Evolutionary conservation across 208 protist species (phyloP), one percentile per base, ranked within the genome.

Genomic region (Trypanosomatidae sp.): DNA sequence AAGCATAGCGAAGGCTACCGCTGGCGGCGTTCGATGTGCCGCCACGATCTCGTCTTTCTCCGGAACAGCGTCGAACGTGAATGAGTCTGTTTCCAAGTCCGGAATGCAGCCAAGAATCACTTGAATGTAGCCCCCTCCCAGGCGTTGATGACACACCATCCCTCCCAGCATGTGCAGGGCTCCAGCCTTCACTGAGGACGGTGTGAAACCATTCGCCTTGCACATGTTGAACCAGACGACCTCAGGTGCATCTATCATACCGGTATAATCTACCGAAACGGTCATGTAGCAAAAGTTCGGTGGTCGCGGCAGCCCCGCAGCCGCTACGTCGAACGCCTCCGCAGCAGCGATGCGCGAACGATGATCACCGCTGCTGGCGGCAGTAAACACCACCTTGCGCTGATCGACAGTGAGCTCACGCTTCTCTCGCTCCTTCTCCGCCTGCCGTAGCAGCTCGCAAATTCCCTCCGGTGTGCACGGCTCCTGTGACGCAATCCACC

Each of bases 221-320:
- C 90, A 95, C 74, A 96, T 69, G 71, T 92, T 92, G 62, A 86
- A 89, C 90, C 92, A 96, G n/a, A 96, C 78, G 7, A 96, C 92
- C 67, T 92, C 87, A 3, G 90, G 92, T 3, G 90, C 83, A 71
- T 96, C 92, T 30, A 96, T 77, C 92, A 96, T 96, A 2, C 68
- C 84, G 1, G 74, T 79, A 74, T 92, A 94, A 66, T 96, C 92
- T 0, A 94, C 72, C 7, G 88, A 93, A 39, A 96, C 76, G 64
- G 84, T 88, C 75, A 95, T 81, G 76, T 91, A 90, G 59, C 92
- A 96, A 66, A 96, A 95, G 71, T 96, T 96, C 1, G 92, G 90
- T 36, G 89, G 82, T 5, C 82, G 79, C 19, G 92, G 90, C 1
- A 96, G 77, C 0, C 88, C 92, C 0, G 92, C 89, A 0, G 90